Conservation (phyloP, 1,139 yeast genomes). For the Saccharomycopsis phalli region DNA sequence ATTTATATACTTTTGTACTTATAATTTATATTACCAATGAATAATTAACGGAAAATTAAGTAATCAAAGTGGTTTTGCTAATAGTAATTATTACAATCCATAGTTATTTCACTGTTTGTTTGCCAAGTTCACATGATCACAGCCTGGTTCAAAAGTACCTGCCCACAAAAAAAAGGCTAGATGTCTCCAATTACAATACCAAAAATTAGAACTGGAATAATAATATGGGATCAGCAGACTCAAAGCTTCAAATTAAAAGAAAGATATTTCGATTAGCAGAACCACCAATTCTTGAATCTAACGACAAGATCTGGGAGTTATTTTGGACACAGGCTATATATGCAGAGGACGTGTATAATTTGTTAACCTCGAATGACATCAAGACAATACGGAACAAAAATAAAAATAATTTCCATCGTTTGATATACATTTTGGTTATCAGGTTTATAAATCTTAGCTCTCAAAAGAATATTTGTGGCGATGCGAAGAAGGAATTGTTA, state of each 20-base stretch:
- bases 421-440: slow-evolving; percentile 37
- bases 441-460: slow-evolving; percentile 29
- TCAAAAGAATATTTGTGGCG: slow-evolving; percentile 25
- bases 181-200: too few relatives aligned
- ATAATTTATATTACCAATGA: too few relatives aligned
- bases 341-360: slow-evolving; percentile 47
- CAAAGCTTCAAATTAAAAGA: slow-evolving; percentile 49
- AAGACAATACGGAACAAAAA: slow-evolving; percentile 50
- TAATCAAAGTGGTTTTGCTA: too few relatives aligned
- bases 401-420: slow-evolving; percentile 42
- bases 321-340: slow-evolving; percentile 39
- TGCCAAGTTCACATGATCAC: too few relatives aligned
- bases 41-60: too few relatives aligned
- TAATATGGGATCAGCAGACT: slow-evolving; percentile 64
- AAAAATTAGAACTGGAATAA: too few relatives aligned
- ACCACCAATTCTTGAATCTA: slow-evolving; percentile 34
- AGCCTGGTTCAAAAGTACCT: too few relatives aligned
- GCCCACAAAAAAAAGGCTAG: too few relatives aligned
- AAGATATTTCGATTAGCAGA: slow-evolving; percentile 61
- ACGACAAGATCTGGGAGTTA: slow-evolving; percentile 47
- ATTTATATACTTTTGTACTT: too few relatives aligned
- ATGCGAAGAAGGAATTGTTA: slow-evolving; percentile 28
- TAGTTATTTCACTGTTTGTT: too few relatives aligned
- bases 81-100: too few relatives aligned
- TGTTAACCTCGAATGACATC: slow-evolving; percentile 50